Percentiles rank a stretch among this genome's conserved stretches.
Evolutionary conservation across 2,329 filamentous ascomycete genomes (phyloP).

Genomic region (Trichoderma endophyticum): DNA sequence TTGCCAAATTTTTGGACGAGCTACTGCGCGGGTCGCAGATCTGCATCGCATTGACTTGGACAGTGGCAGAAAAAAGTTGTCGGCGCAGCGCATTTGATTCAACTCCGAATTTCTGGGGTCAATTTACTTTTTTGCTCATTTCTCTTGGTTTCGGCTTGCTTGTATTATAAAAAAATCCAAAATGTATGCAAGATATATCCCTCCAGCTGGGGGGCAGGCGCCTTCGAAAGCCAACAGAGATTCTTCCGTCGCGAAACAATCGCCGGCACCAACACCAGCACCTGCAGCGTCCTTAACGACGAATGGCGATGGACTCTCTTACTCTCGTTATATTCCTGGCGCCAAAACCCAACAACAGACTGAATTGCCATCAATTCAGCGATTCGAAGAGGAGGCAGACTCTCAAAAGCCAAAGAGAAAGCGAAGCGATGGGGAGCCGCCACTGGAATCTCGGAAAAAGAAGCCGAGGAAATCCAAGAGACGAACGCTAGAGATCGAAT

Average conservation of each 20-base stretch:
- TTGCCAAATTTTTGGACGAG: constrained; percentile 36
- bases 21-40: not conserved
- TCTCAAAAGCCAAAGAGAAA: constrained; percentile 35
- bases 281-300: constrained; percentile 8
- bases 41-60: not conserved
- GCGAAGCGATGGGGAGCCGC: constrained; percentile 33
- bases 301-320: constrained; percentile 28
- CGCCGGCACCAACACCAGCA: constrained; percentile 7
- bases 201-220: constrained; percentile 29
- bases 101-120: not conserved
- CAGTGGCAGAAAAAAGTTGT: not conserved
- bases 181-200: constrained; percentile 46
- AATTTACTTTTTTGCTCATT: constrained; percentile 17
- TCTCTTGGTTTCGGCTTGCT: not conserved
- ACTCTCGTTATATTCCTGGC: constrained; percentile 43
- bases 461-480: constrained; percentile 32
- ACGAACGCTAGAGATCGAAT: constrained; percentile 5
- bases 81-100: not conserved
- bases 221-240: not conserved
- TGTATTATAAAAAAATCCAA: not conserved
- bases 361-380: constrained; percentile 23
- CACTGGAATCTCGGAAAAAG: constrained; percentile 32
- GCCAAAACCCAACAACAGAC: constrained; percentile 23
- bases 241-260: constrained; percentile 2
- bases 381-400: constrained; percentile 31